phyloP scores from a whole-genome alignment of 139 green algal genomes.

The Micractinium sp. region DNA sequence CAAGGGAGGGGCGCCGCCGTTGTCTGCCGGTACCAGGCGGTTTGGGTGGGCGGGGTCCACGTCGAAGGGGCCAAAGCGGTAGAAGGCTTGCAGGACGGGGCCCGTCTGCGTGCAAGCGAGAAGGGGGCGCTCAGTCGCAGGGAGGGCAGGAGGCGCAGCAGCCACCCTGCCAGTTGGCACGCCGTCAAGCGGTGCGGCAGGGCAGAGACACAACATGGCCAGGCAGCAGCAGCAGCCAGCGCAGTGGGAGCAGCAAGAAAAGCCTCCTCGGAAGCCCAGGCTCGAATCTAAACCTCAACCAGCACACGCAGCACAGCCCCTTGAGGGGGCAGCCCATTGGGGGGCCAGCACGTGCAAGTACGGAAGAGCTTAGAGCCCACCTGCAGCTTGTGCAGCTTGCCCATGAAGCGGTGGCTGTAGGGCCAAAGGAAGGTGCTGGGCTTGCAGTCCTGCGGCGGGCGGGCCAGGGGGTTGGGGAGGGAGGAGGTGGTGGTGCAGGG shows the following conservation, averaged over 20 bases:
- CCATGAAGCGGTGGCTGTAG: constrained; percentile 26
- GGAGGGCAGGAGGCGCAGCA: neutral
- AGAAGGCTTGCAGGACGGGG: constrained; percentile 29
- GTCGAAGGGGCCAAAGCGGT: constrained; percentile 29
- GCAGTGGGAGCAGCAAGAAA: too few relatives aligned
- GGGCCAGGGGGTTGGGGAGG: neutral
- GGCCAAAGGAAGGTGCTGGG: constrained; percentile 34
- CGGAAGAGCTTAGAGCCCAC: neutral
- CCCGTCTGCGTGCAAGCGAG: constrained; percentile 6
- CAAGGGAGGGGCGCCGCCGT: neutral
- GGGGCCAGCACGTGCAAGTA: neutral
- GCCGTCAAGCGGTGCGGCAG: neutral
- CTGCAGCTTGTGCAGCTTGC: constrained; percentile 26
- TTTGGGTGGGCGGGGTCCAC: neutral
- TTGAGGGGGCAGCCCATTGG: neutral
- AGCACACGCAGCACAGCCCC: neutral
- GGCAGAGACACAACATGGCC: neutral
- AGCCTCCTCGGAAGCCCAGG: too few relatives aligned
- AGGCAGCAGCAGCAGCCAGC: neutral
- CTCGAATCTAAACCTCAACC: too few relatives aligned
- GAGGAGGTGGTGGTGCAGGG: too few relatives aligned
- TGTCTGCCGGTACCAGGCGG: neutral
- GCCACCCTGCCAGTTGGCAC: neutral
- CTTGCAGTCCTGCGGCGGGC: constrained; percentile 30
- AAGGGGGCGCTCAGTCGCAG: neutral